Evolutionary conservation across 805 yeast species (phyloP), one percentile per base, ranked within the genome.

Genomic region (Wickerhamomyces mucosus): DNA sequence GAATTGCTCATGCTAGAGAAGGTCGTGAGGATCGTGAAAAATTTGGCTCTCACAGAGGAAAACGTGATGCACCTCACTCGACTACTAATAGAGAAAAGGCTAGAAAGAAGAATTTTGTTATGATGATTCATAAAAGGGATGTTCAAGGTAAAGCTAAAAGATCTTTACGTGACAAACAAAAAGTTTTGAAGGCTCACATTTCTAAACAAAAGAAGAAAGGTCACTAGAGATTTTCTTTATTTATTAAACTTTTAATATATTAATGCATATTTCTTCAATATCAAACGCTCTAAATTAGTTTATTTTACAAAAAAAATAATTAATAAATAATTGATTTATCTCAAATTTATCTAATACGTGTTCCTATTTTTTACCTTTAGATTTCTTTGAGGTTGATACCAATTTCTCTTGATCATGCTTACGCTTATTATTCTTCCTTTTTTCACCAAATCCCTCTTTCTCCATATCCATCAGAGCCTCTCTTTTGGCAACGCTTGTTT

Each of bases 31-130:
- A 77, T 37, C 73, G 96, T 53, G 95, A 82, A 35, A 80, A 79
- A 56, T 89, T 77, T 48, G 95, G 96, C 17, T 81, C 95, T 14
- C 74, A 78, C 54, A 82, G 75, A 63, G 94, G 95, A 50, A 78
- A 78, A 58, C 73, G 74, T 38, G 79, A 75, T 16, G 69, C 70
- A 34, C 67, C 72, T 13, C 96, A 80, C 53, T 83, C 95, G 18
- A 88, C 97, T 9, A 92, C 99, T 3, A 92, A 92, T 58, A 76
- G 75, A 59, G 96, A 94, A 61, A 92, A 92, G 73, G 94, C 86
- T 16, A 73, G 97, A 58, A 85, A 85, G 85, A 92, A 92, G 95
- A 92, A 92, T 61, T 92, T 86, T 53, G 89, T 92, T 54, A 92
- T 92, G 99, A 83, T 83, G 89, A 83, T 92, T 46, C 99, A 92